A percentile compares a stretch with the other conserved stretches of the same genome.
Conservation (phyloP, 352 stramenopile genomes). For the Globisporangium emineosum region DNA sequence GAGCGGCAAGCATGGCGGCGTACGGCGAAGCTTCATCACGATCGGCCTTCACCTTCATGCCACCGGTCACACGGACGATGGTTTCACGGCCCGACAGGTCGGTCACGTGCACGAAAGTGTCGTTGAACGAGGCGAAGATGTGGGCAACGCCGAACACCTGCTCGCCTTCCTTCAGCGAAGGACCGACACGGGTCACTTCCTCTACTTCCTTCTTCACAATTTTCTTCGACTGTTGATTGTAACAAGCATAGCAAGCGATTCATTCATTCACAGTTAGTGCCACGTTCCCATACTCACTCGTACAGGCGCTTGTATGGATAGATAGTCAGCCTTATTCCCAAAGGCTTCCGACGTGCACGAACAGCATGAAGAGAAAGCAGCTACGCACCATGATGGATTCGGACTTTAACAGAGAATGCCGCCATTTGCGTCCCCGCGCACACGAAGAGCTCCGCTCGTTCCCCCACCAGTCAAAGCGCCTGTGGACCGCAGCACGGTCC, state of each 20-base stretch:
- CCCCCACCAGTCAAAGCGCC: slow-evolving; percentile 24
- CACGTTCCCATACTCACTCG: background rate
- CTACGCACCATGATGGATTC: slow-evolving; percentile 84
- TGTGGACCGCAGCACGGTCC: background rate
- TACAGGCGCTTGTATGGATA: background rate
- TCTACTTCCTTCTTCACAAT: slow-evolving; percentile 88
- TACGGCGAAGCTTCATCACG: slow-evolving; percentile 99
- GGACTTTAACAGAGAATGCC: slow-evolving; percentile 72
- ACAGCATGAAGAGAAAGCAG: slow-evolving; percentile 1
- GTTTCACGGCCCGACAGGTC: slow-evolving; percentile 99
- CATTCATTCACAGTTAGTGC: background rate
- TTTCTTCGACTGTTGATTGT: slow-evolving; percentile 67
- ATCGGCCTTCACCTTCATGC: slow-evolving; percentile 99
- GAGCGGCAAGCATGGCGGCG: slow-evolving; percentile 99
- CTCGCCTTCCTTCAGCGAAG: slow-evolving; percentile 96
- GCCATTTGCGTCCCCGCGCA: background rate
- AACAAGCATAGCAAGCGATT: background rate
- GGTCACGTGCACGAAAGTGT: slow-evolving; percentile 99
- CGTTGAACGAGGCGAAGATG: slow-evolving; percentile 99
- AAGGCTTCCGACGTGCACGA: background rate
- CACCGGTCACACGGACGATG: slow-evolving; percentile 98
- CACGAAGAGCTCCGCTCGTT: background rate
- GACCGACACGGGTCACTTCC: slow-evolving; percentile 91
- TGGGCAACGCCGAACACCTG: slow-evolving; percentile 99
- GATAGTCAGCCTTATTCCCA: too few relatives aligned